A percentile compares a stretch with the other conserved stretches of the same genome.
Conservation (phyloP, 805 yeast genomes). For the Cyberlindnera maritima region DNA sequence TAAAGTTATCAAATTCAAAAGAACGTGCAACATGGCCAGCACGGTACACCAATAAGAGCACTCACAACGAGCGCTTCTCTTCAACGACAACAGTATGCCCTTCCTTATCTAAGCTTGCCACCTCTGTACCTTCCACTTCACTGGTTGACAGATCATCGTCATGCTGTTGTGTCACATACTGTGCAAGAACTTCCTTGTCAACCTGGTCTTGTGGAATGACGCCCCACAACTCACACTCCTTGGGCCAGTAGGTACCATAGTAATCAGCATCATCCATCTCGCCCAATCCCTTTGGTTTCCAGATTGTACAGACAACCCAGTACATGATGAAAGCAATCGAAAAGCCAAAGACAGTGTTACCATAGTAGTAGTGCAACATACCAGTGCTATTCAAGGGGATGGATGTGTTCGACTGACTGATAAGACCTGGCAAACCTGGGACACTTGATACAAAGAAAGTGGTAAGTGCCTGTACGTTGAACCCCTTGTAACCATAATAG, state of each 20-base stretch:
- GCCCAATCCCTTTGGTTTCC: constrained; percentile 10
- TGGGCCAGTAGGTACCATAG: constrained; percentile 11
- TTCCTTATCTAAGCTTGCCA: neutral
- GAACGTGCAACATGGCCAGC: neutral
- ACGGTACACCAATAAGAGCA: neutral
- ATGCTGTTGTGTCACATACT: constrained; percentile 4
- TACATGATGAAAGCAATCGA: constrained; percentile 37
- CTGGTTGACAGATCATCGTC: neutral
- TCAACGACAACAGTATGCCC: neutral
- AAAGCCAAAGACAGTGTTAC: constrained; percentile 43
- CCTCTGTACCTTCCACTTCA: neutral
- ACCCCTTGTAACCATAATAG: constrained; percentile 38
- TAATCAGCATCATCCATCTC: constrained; percentile 15
- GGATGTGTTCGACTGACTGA: constrained; percentile 31
- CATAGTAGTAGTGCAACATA: constrained; percentile 40
- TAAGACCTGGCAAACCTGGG: constrained; percentile 51
- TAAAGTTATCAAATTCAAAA: too few relatives aligned
- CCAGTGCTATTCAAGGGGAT: constrained; percentile 30
- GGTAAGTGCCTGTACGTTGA: constrained; percentile 40
- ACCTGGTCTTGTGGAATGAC: constrained; percentile 12
- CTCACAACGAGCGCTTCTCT: neutral
- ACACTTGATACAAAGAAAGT: constrained; percentile 40
- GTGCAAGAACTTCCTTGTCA: constrained; percentile 6
- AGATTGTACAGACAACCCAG: constrained; percentile 23
- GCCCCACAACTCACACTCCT: constrained; percentile 13